These are phyloP conservation scores for Trichoderma brevicompactum DNA, from an alignment of 2,329 filamentous ascomycete genomes.

Conservation along the genomic window DNA sequence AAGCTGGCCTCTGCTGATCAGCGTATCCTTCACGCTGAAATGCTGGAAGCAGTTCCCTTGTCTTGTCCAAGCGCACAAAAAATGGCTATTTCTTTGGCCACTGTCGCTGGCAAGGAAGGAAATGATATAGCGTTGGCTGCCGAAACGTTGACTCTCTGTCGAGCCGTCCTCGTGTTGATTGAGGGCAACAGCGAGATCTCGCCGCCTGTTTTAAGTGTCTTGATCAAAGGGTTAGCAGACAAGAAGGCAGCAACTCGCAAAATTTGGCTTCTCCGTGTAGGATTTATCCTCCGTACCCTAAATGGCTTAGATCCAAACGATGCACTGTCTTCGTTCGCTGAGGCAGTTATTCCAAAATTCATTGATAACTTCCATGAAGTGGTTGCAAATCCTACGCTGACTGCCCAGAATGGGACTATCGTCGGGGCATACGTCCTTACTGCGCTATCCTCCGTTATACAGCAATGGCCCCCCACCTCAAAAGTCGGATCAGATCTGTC, in stretches of 20 bases:
- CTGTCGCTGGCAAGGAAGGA: slow-evolving; percentile 78
- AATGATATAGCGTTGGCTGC: slow-evolving; percentile 81
- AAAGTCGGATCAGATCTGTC: slow-evolving; percentile 51
- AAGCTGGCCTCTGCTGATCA: slow-evolving; percentile 88
- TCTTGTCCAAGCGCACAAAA: slow-evolving; percentile 67
- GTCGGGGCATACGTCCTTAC: slow-evolving; percentile 76
- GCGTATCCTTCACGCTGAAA: slow-evolving; percentile 78
- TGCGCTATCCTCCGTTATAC: slow-evolving; percentile 62
- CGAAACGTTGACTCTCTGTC: slow-evolving; percentile 72
- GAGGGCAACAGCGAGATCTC: slow-evolving; percentile 64
- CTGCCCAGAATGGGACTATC: slow-evolving; percentile 82
- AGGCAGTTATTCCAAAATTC: slow-evolving; percentile 59
- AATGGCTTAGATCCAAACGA: slow-evolving; percentile 52
- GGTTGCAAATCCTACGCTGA: slow-evolving; percentile 73
- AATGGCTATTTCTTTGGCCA: slow-evolving; percentile 67
- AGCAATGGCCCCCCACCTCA: slow-evolving; percentile 60
- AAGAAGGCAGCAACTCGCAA: slow-evolving; percentile 80
- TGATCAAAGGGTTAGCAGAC: slow-evolving; percentile 81
- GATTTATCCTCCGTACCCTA: slow-evolving; percentile 67
- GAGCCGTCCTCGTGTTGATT: slow-evolving; percentile 66
- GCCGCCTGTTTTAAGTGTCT: slow-evolving; percentile 69
- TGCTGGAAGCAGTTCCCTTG: slow-evolving; percentile 68
- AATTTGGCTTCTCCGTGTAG: slow-evolving; percentile 77
- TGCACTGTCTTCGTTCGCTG: slow-evolving; percentile 55
- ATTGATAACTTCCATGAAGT: slow-evolving; percentile 78